Conservation (phyloP, 2,329 filamentous ascomycete genomes). For the Plenodomus lindquistii region DNA sequence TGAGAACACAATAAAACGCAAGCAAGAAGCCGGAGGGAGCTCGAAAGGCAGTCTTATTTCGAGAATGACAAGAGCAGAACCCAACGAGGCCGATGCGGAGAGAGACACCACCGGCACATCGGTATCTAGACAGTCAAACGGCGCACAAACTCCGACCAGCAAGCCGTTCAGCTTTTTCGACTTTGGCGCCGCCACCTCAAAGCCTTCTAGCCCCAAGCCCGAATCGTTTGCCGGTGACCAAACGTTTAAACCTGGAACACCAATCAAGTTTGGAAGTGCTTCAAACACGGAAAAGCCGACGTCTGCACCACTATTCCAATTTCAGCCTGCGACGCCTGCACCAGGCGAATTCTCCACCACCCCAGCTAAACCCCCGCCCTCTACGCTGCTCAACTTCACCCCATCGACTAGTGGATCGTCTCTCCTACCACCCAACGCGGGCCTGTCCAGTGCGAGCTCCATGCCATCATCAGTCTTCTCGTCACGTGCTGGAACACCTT, state of each 20-base stretch:
- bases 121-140: conserved; percentile 26
- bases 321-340: conserved; percentile 33
- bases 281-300: conserved; percentile 27
- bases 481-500: conserved; percentile 42
- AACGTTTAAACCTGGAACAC: conserved; percentile 41
- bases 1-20: conserved; percentile 13
- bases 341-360: conserved; percentile 32
- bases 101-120: conserved; percentile 24
- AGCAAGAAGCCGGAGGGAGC: conserved; percentile 9
- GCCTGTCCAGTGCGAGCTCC: conserved; percentile 25
- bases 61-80: conserved; percentile 30
- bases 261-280: conserved; percentile 40
- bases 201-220: conserved; percentile 33
- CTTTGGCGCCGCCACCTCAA: conserved; percentile 31
- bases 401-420: conserved; percentile 18
- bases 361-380: conserved; percentile 28
- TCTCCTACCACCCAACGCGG: conserved; percentile 23
- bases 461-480: conserved; percentile 35
- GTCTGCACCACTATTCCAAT: conserved; percentile 25
- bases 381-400: conserved; percentile 30
- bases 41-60: conserved; percentile 28
- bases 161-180: conserved; percentile 35
- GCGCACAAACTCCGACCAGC: conserved; percentile 30
- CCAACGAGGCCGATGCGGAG: conserved; percentile 21
- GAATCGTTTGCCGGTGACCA: conserved; percentile 39